Conservation (phyloP, 2,329 filamentous ascomycete species). For the Cryphonectria radicalis region DNA sequence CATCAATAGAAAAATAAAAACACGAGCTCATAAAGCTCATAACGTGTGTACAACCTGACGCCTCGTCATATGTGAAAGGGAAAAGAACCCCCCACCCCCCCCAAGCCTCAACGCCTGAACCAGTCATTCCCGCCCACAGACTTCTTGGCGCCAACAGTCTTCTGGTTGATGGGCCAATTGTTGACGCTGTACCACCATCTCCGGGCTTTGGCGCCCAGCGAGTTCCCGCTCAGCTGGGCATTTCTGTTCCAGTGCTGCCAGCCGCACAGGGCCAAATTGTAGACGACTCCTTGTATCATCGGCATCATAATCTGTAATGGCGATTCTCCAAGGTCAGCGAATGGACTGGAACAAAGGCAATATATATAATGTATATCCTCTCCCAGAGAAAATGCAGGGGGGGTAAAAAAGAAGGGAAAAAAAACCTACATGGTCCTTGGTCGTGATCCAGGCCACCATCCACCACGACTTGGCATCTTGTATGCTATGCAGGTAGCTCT, state of each 20-base stretch:
- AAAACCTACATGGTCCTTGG: conserved; percentile 79
- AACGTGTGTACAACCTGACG: conserved; percentile 6
- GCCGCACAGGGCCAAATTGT: conserved; percentile 81
- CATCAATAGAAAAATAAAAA: conserved; percentile 1
- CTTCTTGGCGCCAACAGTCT: conserved; percentile 21
- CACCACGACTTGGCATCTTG: conserved; percentile 78
- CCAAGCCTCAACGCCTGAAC: conserved; percentile 21
- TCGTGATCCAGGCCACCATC: conserved; percentile 80
- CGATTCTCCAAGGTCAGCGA: neutral
- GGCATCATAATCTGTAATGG: neutral
- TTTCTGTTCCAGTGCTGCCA: conserved; percentile 92
- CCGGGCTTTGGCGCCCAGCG: conserved; percentile 75
- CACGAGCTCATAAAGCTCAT: conserved; percentile 6
- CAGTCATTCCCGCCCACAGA: conserved; percentile 14
- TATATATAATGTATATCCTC: neutral
- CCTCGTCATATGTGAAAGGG: conserved; percentile 10
- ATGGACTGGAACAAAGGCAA: neutral
- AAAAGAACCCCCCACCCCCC: conserved; percentile 22
- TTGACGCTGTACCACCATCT: conserved; percentile 97
- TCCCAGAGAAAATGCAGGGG: neutral
- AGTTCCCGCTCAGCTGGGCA: conserved; percentile 75
- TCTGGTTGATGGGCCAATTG: conserved; percentile 71
- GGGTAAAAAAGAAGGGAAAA: too few relatives aligned
- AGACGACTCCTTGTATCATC: conserved; percentile 80
- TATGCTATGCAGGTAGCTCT: conserved; percentile 94